Evolutionary conservation across 495 filamentous ascomycete species (phyloP), one percentile per base, ranked within the genome.

Genomic region (Xylaria nigripes): DNA sequence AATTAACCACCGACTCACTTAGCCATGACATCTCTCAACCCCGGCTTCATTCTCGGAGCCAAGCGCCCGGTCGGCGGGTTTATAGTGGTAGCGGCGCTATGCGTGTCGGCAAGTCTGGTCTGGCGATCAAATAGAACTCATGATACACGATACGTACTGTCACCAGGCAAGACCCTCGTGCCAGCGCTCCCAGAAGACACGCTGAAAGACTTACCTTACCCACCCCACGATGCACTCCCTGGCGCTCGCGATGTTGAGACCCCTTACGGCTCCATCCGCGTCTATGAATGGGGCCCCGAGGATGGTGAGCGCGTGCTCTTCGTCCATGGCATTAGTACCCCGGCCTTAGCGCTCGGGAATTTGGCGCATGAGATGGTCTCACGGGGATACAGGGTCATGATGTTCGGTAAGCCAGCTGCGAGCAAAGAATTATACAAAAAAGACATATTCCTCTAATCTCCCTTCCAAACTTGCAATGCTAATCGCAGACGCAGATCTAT

Each of bases 231-330:
- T 64, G 76, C 80, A n/a, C 73, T 87, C 6, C 88, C 86, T 1
- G 87, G 86, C 9, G 82, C 70, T 5, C 73, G 89, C 38, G 81
- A 90, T 64, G 83, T 91, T 16, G 65, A 73, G 2, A 85, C 79
- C 6, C 87, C 87, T 2, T 88, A 86, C 55, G 87, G 87, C 9
- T 80, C 73, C 10, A 79, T 87, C 40, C 70, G 84, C 18, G 82
- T 86, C 21, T 89, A 88, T 59, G 87, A 91, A 71, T 89, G 81
- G 78, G 87, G 87, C 12, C 85, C 85, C 9, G 77, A 81, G 48
- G 67, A 77, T 51, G 86, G 86, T 1, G 71, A 75, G 25, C 87
- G 81, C 59, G 82, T 88, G 0, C 57, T 90, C 12, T 64, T 90
- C n/a, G 67, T 89, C 5, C 87, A 88, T 62, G 87, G 87, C 19